Conservation (phyloP, 2,329 filamentous ascomycete genomes). For the Curvularia spicifera region DNA sequence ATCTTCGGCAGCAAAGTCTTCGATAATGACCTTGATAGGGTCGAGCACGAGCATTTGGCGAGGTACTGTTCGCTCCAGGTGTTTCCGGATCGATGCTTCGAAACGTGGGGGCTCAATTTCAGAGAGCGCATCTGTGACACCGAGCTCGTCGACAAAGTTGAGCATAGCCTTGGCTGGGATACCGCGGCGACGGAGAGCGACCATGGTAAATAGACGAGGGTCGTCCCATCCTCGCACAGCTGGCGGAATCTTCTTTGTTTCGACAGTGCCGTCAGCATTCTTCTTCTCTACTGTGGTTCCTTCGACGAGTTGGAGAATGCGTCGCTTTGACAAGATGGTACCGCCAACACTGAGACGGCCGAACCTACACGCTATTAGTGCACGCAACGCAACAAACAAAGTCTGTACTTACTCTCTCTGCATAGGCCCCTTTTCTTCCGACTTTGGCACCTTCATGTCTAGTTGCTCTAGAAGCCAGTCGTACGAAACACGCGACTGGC, state of each 20-base stretch:
- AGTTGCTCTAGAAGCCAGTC: conserved; percentile 86
- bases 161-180: conserved; percentile 88
- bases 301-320: conserved; percentile 79
- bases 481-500: conserved; percentile 82
- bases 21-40: conserved; percentile 80
- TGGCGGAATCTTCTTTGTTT: conserved; percentile 51
- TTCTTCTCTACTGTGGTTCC: conserved; percentile 58
- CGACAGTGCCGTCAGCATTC: conserved; percentile 52
- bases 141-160: conserved; percentile 88
- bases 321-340: conserved; percentile 86
- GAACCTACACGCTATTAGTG: conserved; percentile 49
- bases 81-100: conserved; percentile 82
- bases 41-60: conserved; percentile 89
- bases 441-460: conserved; percentile 74
- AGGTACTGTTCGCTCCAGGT: conserved; percentile 86
- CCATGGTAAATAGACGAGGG: conserved; percentile 85
- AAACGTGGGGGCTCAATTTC: conserved; percentile 84
- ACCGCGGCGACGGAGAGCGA: conserved; percentile 81
- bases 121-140: conserved; percentile 81
- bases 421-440: conserved; percentile 69
- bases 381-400: not conserved
- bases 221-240: conserved; percentile 89
- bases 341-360: conserved; percentile 80
- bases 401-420: conserved; percentile 72
- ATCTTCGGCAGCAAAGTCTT: conserved; percentile 72